phyloP scores from a whole-genome alignment of 148 eudicot genomes.

The Camellia lanceoleosa region DNA sequence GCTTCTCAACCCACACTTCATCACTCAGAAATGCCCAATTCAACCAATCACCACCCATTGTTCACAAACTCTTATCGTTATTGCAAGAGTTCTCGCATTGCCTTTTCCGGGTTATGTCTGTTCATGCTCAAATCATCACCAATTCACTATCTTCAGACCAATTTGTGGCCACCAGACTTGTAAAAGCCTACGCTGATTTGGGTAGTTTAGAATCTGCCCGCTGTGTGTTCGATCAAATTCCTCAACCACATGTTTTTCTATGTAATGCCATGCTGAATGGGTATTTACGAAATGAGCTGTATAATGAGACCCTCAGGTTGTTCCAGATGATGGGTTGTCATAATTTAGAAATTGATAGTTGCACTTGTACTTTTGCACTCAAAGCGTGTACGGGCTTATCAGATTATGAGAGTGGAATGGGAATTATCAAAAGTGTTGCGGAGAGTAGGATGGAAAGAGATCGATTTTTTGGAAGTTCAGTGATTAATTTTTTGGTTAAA shows the following conservation, averaged over 20 bases:
- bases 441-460: background rate
- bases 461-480: conserved; percentile 5
- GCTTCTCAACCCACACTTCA: background rate
- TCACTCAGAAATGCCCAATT: background rate
- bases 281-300: conserved; percentile 4
- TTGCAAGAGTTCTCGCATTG: background rate
- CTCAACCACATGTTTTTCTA: background rate
- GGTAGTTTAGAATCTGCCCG: conserved; percentile 5
- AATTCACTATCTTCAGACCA: background rate
- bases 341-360: conserved; percentile 3
- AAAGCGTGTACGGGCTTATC: conserved; percentile 7
- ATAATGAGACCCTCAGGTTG: background rate
- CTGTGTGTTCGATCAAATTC: conserved; percentile 3
- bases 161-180: background rate
- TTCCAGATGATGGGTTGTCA: background rate
- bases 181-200: background rate
- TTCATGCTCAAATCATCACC: conserved; percentile 6
- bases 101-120: background rate
- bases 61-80: background rate
- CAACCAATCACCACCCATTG: background rate
- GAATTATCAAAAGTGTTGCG: background rate
- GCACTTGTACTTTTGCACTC: conserved; percentile 3
- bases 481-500: conserved; percentile 3
- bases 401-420: conserved; percentile 7
- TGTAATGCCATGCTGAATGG: conserved; percentile 12